A percentile compares a stretch with the other conserved stretches of the same genome.
These are phyloP conservation scores for Cutaneotrichosporon daszewskae DNA, from an alignment of 1,284 basidiomycete species.

Conservation along the genomic window DNA sequence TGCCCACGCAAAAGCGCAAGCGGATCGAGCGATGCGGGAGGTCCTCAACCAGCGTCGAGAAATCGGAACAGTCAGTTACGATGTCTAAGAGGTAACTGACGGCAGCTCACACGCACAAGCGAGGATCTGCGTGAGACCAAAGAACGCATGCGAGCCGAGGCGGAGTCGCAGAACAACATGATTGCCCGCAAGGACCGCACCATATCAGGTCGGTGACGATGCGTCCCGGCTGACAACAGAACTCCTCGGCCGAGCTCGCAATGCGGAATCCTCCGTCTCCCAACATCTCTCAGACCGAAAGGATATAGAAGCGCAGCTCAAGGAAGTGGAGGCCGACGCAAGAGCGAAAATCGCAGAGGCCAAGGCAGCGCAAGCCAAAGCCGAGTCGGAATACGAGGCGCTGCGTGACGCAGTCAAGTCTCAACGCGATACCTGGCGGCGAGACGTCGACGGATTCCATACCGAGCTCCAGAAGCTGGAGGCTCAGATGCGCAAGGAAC, in stretches of 20 bases:
- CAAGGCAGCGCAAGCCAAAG: slow-evolving; percentile 23
- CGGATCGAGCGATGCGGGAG: slow-evolving; percentile 39
- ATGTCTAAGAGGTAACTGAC: neutral
- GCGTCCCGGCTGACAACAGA: slow-evolving; percentile 19
- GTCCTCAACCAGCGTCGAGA: slow-evolving; percentile 16
- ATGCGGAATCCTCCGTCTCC: slow-evolving; percentile 34
- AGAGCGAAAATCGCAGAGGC: slow-evolving; percentile 32
- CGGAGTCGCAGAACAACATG: slow-evolving; percentile 41
- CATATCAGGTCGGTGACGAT: slow-evolving; percentile 28
- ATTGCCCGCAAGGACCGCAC: slow-evolving; percentile 42
- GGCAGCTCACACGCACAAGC: slow-evolving; percentile 40
- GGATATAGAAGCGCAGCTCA: slow-evolving; percentile 33
- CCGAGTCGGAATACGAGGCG: slow-evolving; percentile 36
- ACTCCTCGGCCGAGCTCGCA: slow-evolving; percentile 40
- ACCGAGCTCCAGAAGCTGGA: slow-evolving; percentile 28
- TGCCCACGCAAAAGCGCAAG: slow-evolving; percentile 25
- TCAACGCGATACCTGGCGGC: slow-evolving; percentile 39
- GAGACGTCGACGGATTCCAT: slow-evolving; percentile 34
- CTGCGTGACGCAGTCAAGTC: slow-evolving; percentile 37
- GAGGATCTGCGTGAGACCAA: slow-evolving; percentile 45
- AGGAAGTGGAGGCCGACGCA: slow-evolving; percentile 35
- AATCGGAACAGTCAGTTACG: too few relatives aligned
- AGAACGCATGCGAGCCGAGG: slow-evolving; percentile 42
- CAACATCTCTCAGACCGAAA: slow-evolving; percentile 33
- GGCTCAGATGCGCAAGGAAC: slow-evolving; percentile 26